Evolutionary conservation across 192 early-diverging fungal genomes (phyloP), one percentile per base, ranked within the genome.

Genomic region (Backusella liffmaniae): DNA sequence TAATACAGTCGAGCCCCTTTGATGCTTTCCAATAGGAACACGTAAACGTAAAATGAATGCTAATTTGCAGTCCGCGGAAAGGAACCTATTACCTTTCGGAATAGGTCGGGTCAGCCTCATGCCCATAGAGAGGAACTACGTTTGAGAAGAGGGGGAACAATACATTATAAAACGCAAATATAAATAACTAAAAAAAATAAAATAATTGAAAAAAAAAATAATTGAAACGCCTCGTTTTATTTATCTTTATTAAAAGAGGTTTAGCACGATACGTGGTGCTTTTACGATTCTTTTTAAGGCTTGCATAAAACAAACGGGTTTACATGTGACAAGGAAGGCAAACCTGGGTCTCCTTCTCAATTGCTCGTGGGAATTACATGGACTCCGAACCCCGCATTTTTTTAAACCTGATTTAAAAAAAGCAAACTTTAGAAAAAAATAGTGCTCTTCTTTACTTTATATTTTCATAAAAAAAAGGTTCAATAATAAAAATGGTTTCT

Each of bases 41-140:
- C 56, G 8, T 62, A 62, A 62, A 62, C 56, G 56, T 62, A 62
- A 62, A 62, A 62, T 13, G 56, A 62, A 62, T 62, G 23, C 26
- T 26, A 62, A 29, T 62, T 62, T 62, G 56, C 56, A 29, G 56
- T 62, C 56, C 56, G 56, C 56, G 56, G 56, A 62, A 62, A 62
- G 56, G 56, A 62, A 62, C 56, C 56, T 62, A 26, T 62, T 62
- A 29, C 56, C 56, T 29, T 62, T 62, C 56, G 56, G 56, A 62
- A 62, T 62, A 62, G 56, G 56, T 29, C 56, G 56, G 56, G 56
- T 62, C 56, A 62, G 56, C 56, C 56, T 29, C 56, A 62, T 62
- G 56, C 56, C 1, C 12, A 62, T 29, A 23, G 23, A 62, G 56
- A 29, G 56, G 26, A 3, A 5, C 26, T 62, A 62, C 56, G 56